These are phyloP conservation scores for Magnolia sinica DNA, from an alignment of 164 flowering plant species.

Conservation along the genomic window DNA sequence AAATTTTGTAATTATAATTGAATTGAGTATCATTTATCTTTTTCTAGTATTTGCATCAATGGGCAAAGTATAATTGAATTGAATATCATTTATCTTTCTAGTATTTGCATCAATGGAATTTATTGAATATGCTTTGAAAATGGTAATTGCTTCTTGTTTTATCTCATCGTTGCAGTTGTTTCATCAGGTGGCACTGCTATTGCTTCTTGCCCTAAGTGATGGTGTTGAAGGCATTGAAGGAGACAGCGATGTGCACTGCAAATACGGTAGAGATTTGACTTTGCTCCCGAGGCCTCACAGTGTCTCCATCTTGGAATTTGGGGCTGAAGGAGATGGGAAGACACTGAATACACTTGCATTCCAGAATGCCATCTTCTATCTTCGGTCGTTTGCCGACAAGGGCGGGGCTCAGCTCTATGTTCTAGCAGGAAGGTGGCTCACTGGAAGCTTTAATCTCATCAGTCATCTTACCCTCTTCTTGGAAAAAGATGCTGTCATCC, in stretches of 20 bases:
- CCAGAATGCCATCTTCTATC: conserved; percentile 91
- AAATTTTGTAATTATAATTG: background rate
- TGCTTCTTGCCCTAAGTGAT: conserved; percentile 53
- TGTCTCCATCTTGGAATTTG: conserved; percentile 88
- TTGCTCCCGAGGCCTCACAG: conserved; percentile 82
- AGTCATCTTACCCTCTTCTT: conserved; percentile 93
- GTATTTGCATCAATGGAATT: background rate
- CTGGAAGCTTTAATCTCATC: conserved; percentile 88
- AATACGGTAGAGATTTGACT: conserved; percentile 31
- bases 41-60: background rate
- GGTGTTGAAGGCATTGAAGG: conserved; percentile 28
- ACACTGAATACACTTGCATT: conserved; percentile 85
- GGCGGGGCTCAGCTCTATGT: conserved; percentile 97
- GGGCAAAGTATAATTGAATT: background rate
- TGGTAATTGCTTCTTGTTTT: background rate
- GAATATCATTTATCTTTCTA: background rate
- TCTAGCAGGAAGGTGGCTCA: conserved; percentile 89
- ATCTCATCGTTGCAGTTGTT: background rate
- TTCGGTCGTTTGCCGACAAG: conserved; percentile 86
- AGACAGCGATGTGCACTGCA: conserved; percentile 42
- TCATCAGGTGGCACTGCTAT: conserved; percentile 50
- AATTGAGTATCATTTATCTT: background rate
- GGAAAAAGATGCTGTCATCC: conserved; percentile 74
- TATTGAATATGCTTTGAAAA: background rate
- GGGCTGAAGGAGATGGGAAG: conserved; percentile 95